Base-by-base conservation (phyloP, 2,329 filamentous ascomycete genomes). In the Neofusicoccum cordaticola region DNA sequence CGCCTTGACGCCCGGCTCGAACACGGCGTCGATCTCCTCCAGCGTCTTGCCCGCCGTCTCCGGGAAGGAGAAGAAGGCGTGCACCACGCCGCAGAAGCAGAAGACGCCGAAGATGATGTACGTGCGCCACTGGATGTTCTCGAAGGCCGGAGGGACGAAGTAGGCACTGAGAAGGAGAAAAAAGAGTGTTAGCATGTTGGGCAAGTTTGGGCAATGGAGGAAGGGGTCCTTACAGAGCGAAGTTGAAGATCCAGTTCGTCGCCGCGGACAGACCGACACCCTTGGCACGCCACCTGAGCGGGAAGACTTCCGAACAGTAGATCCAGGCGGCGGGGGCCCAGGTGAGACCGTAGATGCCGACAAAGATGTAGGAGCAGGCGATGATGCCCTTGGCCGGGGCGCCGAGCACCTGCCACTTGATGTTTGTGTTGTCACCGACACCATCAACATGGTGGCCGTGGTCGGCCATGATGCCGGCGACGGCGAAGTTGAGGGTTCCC, bases 401-500 rank as follows among this genome's bases (percentile, higher is more conserved):
- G 2, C 63, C 63, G n/a, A 44, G 52, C 8, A 64, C 53, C 37
- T 60, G 34, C 63, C 63, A 64, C 35, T 51, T 48, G 44, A 64
- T 58, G 31, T 53, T 64, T 2, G 83, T 84, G 39, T 87, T 83
- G 56, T 78, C 72, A 37, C 76, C 81, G 63, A 75, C 73, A 5
- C 63, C 63, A 57, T 77, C 69, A 47, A 75, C 74, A 1, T 71
- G 70, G 62, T 82, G 71, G 47, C 87, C 86, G 67, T 86, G 86
- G 37, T 81, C 78, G 17, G 86, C 86, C 73, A 88, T 86, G 1
- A 90, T 76, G 12, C 82, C 82, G 42, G 86, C 87, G 1, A 82
- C 84, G 65, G 85, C 83, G 70, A 89, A 87, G 13, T 89, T 77
- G 74, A 82, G 86, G 1, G 80, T 77, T 80, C 84, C 85, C 84